phyloP scores from a whole-genome alignment of 169 alveolate species.

The Perkinsus chesapeaki region DNA sequence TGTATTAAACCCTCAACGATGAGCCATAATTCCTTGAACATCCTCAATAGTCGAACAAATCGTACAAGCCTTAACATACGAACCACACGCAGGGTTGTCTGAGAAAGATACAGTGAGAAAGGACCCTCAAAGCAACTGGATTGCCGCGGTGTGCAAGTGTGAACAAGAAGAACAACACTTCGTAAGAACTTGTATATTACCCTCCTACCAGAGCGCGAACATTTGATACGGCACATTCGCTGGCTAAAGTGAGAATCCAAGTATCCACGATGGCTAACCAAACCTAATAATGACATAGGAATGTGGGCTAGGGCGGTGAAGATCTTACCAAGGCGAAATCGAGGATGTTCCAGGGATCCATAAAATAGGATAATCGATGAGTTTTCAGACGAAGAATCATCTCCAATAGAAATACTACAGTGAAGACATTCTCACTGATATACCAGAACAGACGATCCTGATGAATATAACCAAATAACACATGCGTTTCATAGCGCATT shows the following conservation, averaged over 20 bases:
- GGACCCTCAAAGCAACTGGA: no score
- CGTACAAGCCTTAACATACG: neutral
- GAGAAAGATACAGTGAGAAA: neutral
- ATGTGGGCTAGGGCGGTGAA: neutral
- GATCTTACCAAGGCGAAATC: neutral
- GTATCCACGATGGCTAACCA: neutral
- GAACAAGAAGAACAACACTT: no score
- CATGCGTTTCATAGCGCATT: no score
- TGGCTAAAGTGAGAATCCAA: neutral
- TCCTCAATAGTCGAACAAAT: neutral
- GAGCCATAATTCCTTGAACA: neutral
- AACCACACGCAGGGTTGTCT: neutral
- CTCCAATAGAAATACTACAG: neutral
- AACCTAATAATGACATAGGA: neutral
- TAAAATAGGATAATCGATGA: neutral
- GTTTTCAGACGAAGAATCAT: neutral
- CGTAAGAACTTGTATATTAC: neutral
- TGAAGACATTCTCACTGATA: neutral
- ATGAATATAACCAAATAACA: no score
- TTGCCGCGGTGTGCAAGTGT: no score
- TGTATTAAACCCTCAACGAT: neutral
- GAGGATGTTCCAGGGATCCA: neutral
- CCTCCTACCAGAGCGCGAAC: neutral
- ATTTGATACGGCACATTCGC: neutral
- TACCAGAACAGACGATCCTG: neutral